Evolutionary conservation across 106 monocot genomes (phyloP).

Genomic region (Dendrobium catenatum): DNA sequence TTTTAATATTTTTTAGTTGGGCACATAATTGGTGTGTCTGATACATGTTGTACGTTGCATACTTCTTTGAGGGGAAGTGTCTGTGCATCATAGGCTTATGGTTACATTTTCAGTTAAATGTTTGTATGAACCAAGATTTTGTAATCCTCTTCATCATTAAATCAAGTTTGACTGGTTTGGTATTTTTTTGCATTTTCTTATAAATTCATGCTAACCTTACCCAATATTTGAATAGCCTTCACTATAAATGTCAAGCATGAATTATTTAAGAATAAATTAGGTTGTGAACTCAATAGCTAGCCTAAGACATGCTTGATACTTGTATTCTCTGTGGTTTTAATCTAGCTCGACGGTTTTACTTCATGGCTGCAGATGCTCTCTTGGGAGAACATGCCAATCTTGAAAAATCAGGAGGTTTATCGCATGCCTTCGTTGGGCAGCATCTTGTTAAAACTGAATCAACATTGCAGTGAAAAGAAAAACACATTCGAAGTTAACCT

Average conservation of each 20-base stretch:
- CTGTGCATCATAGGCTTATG: no score
- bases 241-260: neutral
- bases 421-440: slow-evolving; percentile 80
- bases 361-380: slow-evolving; percentile 64
- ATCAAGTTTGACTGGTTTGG: no score
- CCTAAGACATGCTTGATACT: neutral
- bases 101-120: no score
- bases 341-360: neutral
- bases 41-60: no score
- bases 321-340: neutral
- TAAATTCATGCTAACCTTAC: no score
- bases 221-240: no score
- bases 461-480: slow-evolving; percentile 9
- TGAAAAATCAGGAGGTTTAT: slow-evolving; percentile 78
- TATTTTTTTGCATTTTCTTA: no score
- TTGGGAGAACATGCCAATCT: slow-evolving; percentile 75
- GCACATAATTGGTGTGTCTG: no score
- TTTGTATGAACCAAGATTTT: no score
- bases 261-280: neutral
- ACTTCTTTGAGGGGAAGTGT: no score
- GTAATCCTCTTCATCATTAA: no score
- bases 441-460: slow-evolving; percentile 38
- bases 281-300: neutral
- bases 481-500: slow-evolving; percentile 11
- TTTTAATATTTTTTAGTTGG: no score